Evolutionary conservation across 164 flowering plant genomes (phyloP).

Genomic region (Vitis rupestris): DNA sequence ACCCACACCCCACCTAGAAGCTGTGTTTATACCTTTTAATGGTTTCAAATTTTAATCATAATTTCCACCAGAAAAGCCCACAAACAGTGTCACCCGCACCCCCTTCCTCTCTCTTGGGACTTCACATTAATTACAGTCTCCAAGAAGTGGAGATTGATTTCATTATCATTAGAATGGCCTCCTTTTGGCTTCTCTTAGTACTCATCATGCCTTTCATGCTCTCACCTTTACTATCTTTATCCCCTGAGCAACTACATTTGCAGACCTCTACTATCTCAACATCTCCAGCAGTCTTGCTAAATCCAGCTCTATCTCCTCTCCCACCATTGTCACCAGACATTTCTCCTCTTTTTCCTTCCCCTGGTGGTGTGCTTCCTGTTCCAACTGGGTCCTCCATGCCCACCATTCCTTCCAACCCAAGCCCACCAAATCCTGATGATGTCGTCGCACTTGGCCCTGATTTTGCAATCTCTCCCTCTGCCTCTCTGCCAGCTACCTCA

Average conservation of each 20-base stretch:
- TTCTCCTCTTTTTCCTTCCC: slow-evolving; percentile 52
- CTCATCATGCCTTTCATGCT: slow-evolving; percentile 22
- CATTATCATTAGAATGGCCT: slow-evolving; percentile 45
- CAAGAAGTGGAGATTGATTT: slow-evolving; percentile 13
- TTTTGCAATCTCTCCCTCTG: slow-evolving; percentile 39
- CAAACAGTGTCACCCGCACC: neutral
- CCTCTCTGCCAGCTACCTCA: slow-evolving; percentile 22
- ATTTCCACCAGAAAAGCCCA: slow-evolving; percentile 10
- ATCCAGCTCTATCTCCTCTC: slow-evolving; percentile 23
- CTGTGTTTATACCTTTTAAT: slow-evolving; percentile 11
- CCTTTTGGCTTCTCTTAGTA: slow-evolving; percentile 25
- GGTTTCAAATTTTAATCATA: slow-evolving; percentile 9
- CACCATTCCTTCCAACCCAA: slow-evolving; percentile 50
- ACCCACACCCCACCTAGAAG: slow-evolving; percentile 13
- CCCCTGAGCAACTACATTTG: slow-evolving; percentile 6
- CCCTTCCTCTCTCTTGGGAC: neutral
- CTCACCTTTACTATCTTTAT: slow-evolving; percentile 21
- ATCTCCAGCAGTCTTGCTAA: slow-evolving; percentile 34
- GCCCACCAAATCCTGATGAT: slow-evolving; percentile 52
- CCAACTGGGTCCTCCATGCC: slow-evolving; percentile 32
- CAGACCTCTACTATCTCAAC: slow-evolving; percentile 28
- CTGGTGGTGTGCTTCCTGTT: slow-evolving; percentile 31
- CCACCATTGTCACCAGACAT: slow-evolving; percentile 50
- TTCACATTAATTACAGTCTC: slow-evolving; percentile 17
- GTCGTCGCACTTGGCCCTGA: slow-evolving; percentile 25